Percentiles rank a stretch among this genome's conserved stretches.
Conservation (phyloP, 208 protist species). For the Trypanosoma lewisi region DNA sequence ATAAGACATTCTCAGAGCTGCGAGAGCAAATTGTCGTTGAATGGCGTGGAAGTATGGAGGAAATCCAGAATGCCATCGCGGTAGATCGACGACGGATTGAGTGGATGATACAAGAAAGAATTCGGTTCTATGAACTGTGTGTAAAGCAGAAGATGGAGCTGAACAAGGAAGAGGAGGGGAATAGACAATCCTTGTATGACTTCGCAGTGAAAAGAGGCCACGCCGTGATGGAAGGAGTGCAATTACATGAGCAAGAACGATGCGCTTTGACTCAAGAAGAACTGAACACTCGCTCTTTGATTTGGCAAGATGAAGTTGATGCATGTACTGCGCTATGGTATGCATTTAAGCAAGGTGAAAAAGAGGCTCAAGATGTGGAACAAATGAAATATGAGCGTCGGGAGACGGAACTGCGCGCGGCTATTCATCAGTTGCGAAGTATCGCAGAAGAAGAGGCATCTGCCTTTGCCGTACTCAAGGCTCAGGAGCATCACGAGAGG, state of each 20-base stretch:
- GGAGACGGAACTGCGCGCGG: slow-evolving; percentile 25
- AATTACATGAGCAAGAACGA: slow-evolving; percentile 25
- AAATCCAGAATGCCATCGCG: slow-evolving; percentile 1
- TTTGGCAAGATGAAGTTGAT: slow-evolving; percentile 24
- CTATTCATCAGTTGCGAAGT: slow-evolving; percentile 27
- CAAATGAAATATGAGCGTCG: slow-evolving; percentile 15
- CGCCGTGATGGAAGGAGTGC: slow-evolving; percentile 27
- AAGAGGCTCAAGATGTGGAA: slow-evolving; percentile 15
- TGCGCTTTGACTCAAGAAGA: slow-evolving; percentile 24
- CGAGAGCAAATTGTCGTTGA: slow-evolving; percentile 19
- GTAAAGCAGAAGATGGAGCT: slow-evolving; percentile 8
- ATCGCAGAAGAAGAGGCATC: slow-evolving; percentile 43
- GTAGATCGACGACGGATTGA: background rate
- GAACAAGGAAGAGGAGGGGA: slow-evolving; percentile 14
- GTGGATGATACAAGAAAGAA: slow-evolving; percentile 9
- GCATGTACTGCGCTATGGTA: slow-evolving; percentile 34
- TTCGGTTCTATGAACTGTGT: slow-evolving; percentile 6
- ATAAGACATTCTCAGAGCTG: slow-evolving; percentile 9
- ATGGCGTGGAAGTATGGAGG: slow-evolving; percentile 20
- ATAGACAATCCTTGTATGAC: slow-evolving; percentile 21
- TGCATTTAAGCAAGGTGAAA: slow-evolving; percentile 28
- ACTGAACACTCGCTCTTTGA: slow-evolving; percentile 6
- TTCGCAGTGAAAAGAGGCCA: slow-evolving; percentile 19
- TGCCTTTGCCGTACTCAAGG: slow-evolving; percentile 26
- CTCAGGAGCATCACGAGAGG: slow-evolving; percentile 36